Evolutionary conservation across 2,329 filamentous ascomycete species (phyloP).

Genomic region (Clarireedia paspali): DNA sequence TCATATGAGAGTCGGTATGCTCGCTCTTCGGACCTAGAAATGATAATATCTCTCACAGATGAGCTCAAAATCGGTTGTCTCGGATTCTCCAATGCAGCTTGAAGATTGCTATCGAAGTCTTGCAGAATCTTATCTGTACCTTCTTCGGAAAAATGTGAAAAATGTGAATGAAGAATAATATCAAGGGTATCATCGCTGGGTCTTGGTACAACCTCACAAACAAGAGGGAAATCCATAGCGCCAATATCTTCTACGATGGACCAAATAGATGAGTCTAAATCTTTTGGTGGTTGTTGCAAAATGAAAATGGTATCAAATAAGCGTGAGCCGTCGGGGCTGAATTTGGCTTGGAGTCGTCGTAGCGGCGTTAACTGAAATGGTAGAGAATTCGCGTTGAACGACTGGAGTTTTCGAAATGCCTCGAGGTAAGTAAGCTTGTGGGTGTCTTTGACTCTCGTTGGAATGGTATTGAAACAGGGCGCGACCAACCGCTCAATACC

Average conservation of each 20-base stretch:
- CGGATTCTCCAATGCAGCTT: conserved; percentile 22
- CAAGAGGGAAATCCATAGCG: conserved; percentile 68
- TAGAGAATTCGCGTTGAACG: conserved; percentile 51
- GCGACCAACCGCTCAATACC: conserved; percentile 68
- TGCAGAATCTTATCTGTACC: conserved; percentile 17
- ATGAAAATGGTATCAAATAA: conserved; percentile 79
- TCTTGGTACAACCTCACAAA: conserved; percentile 65
- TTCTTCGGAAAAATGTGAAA: conserved; percentile 30
- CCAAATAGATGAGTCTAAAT: conserved; percentile 51
- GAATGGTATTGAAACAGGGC: conserved; percentile 87
- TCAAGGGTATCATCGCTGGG: conserved; percentile 42
- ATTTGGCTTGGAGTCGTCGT: conserved; percentile 56
- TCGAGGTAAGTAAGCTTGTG: conserved; percentile 38
- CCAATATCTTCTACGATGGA: conserved; percentile 48
- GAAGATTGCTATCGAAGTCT: conserved; percentile 20
- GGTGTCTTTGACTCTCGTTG: conserved; percentile 55
- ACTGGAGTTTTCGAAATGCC: conserved; percentile 26
- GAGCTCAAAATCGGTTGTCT: conserved; percentile 22
- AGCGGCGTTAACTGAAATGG: conserved; percentile 69
- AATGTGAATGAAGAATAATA: conserved; percentile 56
- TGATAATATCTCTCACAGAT: conserved; percentile 16
- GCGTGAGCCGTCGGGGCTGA: conserved; percentile 37
- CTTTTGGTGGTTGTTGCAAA: conserved; percentile 58
- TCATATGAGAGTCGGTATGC: neutral
- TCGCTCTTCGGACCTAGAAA: conserved; percentile 7